Evolutionary conservation across 2,329 filamentous ascomycete species (phyloP), one percentile per base, ranked within the genome.

Genomic region (Aspergillus sp.): DNA sequence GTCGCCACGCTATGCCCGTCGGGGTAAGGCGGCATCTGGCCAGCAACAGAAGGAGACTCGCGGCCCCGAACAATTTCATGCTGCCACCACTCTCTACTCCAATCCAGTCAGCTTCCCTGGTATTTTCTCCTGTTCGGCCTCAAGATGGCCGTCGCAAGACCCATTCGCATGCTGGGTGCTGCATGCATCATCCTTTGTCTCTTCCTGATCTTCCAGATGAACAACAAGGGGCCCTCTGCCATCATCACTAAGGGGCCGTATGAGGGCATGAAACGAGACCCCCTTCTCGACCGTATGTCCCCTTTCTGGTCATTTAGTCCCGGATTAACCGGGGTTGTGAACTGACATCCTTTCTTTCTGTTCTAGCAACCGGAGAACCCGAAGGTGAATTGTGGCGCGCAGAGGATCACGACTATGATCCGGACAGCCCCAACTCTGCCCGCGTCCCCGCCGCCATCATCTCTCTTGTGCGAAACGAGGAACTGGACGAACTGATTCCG

Each of bases 401-500:
- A 49, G 80, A 87, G 32, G 86, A 85, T 50, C 79, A 89, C 60
- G 87, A 87, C 65, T 97, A 97, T 73, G 83, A 84, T 48, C 84
- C 89, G 48, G 83, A 90, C 65, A 86, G 87, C 65, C 77, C 82
- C 47, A 83, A 90, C 56, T 89, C 87, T 48, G 85, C 87, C 60
- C 89, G 94, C 67, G 94, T 96, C 72, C 94, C 95, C 71, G 94
- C 94, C 53, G 97, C 94, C 3, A 80, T 99, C 52, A 81, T 99
- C 60, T 88, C 91, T 19, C 82, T 99, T 35, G 94, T 99, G 51
- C 87, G 94, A 56, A 99, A 99, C 67, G 85, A 89, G 68, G 94
- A 99, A 77, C 76, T 96, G 24, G 76, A 84, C 19, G 89, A 87
- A 44, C 88, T 99, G 79, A 78, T 97, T 22, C 83, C 87, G 67